These are phyloP conservation scores for Stephanodiscus minutulus DNA, from an alignment of 108 stramenopile genomes.

Conservation along the genomic window DNA sequence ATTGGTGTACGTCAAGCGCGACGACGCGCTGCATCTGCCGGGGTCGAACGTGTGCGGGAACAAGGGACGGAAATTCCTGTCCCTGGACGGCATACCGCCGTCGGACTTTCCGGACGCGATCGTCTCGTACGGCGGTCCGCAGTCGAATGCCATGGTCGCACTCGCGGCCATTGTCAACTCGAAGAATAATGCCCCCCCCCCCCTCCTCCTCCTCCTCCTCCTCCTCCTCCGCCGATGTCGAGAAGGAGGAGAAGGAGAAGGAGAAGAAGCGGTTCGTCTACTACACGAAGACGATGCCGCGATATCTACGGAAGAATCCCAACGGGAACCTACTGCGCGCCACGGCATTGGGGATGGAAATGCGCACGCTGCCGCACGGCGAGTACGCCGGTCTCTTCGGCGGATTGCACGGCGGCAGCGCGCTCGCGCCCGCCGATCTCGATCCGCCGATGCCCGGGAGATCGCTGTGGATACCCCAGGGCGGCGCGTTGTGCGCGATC, in stretches of 20 bases:
- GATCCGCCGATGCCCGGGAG: constrained; percentile 60
- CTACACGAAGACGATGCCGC: constrained; percentile 87
- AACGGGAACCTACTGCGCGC: constrained; percentile 88
- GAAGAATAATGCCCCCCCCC: too few relatives aligned
- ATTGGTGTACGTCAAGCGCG: constrained; percentile 73
- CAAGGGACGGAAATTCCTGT: constrained; percentile 83
- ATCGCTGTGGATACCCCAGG: constrained; percentile 83
- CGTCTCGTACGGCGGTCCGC: constrained; percentile 91
- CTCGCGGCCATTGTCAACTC: constrained; percentile 83
- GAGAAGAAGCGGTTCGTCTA: constrained; percentile 84
- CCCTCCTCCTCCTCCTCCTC: too few relatives aligned
- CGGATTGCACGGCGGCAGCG: constrained; percentile 61
- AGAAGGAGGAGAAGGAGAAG: too few relatives aligned
- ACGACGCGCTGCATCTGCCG: constrained; percentile 68
- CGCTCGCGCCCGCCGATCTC: constrained; percentile 55
- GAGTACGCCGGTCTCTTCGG: constrained; percentile 78
- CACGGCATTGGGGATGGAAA: constrained; percentile 79
- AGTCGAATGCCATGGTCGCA: constrained; percentile 93
- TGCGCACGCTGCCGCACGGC: constrained; percentile 68
- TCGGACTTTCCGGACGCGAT: constrained; percentile 69
- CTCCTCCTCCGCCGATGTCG: too few relatives aligned
- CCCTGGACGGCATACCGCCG: constrained; percentile 59
- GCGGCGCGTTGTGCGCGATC: constrained; percentile 63
- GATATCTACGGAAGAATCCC: constrained; percentile 81
- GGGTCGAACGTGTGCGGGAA: constrained; percentile 78